Conservation (phyloP, 2,329 filamentous ascomycete species). For the Fusarium nelsonii region DNA sequence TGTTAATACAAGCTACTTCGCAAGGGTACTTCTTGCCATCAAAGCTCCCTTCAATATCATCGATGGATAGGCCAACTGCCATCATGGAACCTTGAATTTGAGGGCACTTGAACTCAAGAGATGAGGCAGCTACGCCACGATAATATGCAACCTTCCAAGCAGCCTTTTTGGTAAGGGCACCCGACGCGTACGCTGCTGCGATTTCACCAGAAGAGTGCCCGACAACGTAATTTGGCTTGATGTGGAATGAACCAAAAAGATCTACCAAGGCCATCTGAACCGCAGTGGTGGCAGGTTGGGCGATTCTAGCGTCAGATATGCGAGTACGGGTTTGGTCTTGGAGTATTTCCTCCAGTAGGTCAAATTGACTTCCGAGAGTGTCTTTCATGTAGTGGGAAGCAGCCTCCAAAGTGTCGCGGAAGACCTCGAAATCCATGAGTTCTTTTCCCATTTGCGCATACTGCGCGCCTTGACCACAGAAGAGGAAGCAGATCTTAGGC, state of each 20-base stretch:
- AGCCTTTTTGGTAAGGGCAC: constrained; percentile 52
- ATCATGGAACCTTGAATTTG: constrained; percentile 57
- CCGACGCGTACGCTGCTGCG: constrained; percentile 58
- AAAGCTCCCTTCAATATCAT: constrained; percentile 50
- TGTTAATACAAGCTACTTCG: constrained; percentile 60
- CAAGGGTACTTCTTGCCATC: constrained; percentile 35
- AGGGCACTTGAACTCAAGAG: constrained; percentile 46
- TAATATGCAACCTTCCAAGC: constrained; percentile 59
- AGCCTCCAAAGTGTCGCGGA: constrained; percentile 55
- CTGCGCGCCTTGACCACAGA: constrained; percentile 60
- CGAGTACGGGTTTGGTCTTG: constrained; percentile 42
- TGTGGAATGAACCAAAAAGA: constrained; percentile 51
- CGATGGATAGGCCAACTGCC: constrained; percentile 53
- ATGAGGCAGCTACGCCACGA: constrained; percentile 54
- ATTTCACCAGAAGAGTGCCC: constrained; percentile 64
- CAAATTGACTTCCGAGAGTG: constrained; percentile 50
- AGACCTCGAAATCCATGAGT: constrained; percentile 57
- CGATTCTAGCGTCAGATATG: constrained; percentile 53
- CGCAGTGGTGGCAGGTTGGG: constrained; percentile 58
- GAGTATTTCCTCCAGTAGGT: constrained; percentile 55
- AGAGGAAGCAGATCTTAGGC: constrained; percentile 56
- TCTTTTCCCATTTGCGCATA: constrained; percentile 59
- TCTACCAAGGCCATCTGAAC: constrained; percentile 59
- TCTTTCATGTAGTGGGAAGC: constrained; percentile 51
- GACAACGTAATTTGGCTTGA: constrained; percentile 53